phyloP scores from a whole-genome alignment of 257 asterid species.

The Penstemon newberryi region DNA sequence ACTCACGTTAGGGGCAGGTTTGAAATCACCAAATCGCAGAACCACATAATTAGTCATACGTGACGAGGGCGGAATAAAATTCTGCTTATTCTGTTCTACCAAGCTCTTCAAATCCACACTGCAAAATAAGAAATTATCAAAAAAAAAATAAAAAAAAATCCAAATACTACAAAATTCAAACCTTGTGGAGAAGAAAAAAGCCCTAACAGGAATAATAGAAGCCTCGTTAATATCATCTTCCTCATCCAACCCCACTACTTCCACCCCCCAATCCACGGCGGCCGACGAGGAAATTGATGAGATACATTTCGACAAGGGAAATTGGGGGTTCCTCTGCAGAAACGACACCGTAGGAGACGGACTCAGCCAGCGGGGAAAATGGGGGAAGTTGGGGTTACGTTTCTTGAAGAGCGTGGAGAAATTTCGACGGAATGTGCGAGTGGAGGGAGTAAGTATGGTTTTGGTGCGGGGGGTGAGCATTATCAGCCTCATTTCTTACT shows the following conservation, averaged over 20 bases:
- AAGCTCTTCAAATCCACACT: slow-evolving; percentile 91
- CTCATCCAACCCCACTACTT: slow-evolving; percentile 29
- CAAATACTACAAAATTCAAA: slow-evolving; percentile 25
- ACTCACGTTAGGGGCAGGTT: slow-evolving; percentile 61
- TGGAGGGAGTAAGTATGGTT: not conserved
- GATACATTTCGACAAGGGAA: slow-evolving; percentile 42
- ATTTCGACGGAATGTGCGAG: not conserved
- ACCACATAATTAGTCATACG: slow-evolving; percentile 95
- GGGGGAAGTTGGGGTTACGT: not conserved
- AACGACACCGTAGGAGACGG: slow-evolving; percentile 25
- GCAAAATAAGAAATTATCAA: slow-evolving; percentile 31
- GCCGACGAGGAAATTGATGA: slow-evolving; percentile 56
- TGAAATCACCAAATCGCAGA: slow-evolving; percentile 65
- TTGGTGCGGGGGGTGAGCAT: not conserved
- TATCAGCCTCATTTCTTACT: slow-evolving; percentile 2
- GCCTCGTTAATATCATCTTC: slow-evolving; percentile 44
- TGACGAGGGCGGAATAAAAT: slow-evolving; percentile 73
- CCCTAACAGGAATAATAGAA: slow-evolving; percentile 75
- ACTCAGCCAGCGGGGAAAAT: slow-evolving; percentile 6
- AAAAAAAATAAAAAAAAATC: not conserved
- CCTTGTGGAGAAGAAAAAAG: slow-evolving; percentile 94
- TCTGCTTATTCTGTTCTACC: slow-evolving; percentile 80
- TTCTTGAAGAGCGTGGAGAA: slow-evolving; percentile 5
- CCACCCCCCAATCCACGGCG: slow-evolving; percentile 47
- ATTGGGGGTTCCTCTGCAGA: slow-evolving; percentile 28